phyloP scores from a whole-genome alignment of 352 stramenopile genomes.

The Pythium phragmiticola region DNA sequence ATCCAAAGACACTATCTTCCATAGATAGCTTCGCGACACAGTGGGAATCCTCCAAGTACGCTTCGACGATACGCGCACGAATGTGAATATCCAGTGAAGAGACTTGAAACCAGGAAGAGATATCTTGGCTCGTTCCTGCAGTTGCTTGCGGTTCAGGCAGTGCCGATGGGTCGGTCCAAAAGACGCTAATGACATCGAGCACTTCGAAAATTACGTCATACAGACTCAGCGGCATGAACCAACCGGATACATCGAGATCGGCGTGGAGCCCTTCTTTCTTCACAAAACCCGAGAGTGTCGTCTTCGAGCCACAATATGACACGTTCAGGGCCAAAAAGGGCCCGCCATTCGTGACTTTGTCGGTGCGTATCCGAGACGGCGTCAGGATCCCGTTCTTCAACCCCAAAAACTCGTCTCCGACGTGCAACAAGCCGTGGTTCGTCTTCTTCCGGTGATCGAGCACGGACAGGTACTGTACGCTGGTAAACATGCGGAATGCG shows the following conservation, averaged over 20 bases:
- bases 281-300: slow-evolving; percentile 49
- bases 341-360: slow-evolving; percentile 47
- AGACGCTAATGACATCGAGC: slow-evolving; percentile 63
- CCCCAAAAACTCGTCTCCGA: slow-evolving; percentile 82
- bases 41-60: slow-evolving; percentile 84
- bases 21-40: slow-evolving; percentile 86
- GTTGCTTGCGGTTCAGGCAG: slow-evolving; percentile 15
- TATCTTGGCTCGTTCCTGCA: background rate
- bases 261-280: slow-evolving; percentile 55
- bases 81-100: slow-evolving; percentile 70
- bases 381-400: slow-evolving; percentile 76
- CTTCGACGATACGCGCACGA: slow-evolving; percentile 77
- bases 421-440: slow-evolving; percentile 73
- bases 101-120: slow-evolving; percentile 57
- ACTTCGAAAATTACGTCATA: slow-evolving; percentile 74
- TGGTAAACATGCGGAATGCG: slow-evolving; percentile 59
- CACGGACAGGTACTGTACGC: slow-evolving; percentile 56
- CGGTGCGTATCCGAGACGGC: slow-evolving; percentile 63
- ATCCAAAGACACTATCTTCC: slow-evolving; percentile 73
- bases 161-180: slow-evolving; percentile 48
- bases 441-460: slow-evolving; percentile 69
- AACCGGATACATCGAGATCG: slow-evolving; percentile 72
- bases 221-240: slow-evolving; percentile 74
- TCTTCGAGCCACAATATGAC: slow-evolving; percentile 59
- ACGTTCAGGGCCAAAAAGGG: slow-evolving; percentile 59